Evolutionary conservation across 2,329 filamentous ascomycete genomes (phyloP), one percentile per base, ranked within the genome.

Genomic region (Fusarium redolens): DNA sequence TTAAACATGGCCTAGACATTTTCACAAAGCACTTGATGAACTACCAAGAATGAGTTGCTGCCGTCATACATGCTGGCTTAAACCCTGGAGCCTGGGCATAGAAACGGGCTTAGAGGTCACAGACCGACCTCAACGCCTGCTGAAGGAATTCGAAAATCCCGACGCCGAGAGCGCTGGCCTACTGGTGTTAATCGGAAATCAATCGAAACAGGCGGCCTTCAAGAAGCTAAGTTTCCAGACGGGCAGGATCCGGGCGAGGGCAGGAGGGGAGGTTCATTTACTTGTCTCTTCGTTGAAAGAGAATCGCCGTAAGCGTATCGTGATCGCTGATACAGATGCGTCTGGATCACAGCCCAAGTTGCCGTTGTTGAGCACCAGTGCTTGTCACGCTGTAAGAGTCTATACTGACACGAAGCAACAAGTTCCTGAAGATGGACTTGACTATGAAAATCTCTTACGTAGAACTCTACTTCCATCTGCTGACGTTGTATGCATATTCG

Each of bases 401-500:
- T 25, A 47, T 22, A n/a, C 63, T 40, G 47, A 33, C 33, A 43
- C 54, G 33, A 38, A 35, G 43, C 43, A 48, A 40, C 25, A 31
- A n/a, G 25, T 48, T 31, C 14, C 18, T 40, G 43, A 40, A 31
- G 43, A 58, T 28, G 7, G 17, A 31, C 43, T 30, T 25, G 35
- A 48, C 25, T 47, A 45, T 38, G 61, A 61, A 37, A 57, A 25
- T 5, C 28, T 65, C 25, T 54, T 69, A 30, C 61, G 51, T 37
- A 61, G 37, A 20, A 41, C 56, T 28, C 40, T 73, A 31, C 59
- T 73, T 48, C 64, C 71, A 31, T 71, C 61, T 41, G 65, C 63
- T 12, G 68, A 73, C 52, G 68, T 71, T 41, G 38, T 73, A 25
- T 73, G 71, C 41, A 31, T 73, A 43, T 73, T 73, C 31, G 57